Evolutionary conservation across 805 yeast genomes (phyloP).

Genomic region (Yamadazyma laniorum): DNA sequence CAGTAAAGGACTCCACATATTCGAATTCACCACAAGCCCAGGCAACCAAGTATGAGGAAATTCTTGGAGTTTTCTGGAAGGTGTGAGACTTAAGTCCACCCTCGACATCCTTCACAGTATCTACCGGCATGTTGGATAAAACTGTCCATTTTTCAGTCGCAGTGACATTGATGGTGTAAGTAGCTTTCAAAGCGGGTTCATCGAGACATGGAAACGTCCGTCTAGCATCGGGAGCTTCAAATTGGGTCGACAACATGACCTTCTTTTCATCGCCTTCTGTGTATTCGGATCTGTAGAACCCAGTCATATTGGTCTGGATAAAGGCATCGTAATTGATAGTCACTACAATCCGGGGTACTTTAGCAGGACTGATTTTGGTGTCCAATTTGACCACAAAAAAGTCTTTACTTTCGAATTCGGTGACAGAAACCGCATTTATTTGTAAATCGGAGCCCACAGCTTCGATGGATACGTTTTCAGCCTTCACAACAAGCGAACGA

Average conservation of each 20-base stretch:
- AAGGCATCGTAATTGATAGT: constrained; percentile 38
- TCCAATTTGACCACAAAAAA: constrained; percentile 59
- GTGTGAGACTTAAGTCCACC: constrained; percentile 23
- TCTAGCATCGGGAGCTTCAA: constrained; percentile 59
- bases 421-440: constrained; percentile 11
- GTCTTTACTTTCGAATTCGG: constrained; percentile 53
- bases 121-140: constrained; percentile 49
- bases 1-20: constrained; percentile 47
- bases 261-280: constrained; percentile 35
- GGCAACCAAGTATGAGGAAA: constrained; percentile 57
- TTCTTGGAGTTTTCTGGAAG: constrained; percentile 49
- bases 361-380: constrained; percentile 20
- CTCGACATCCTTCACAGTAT: constrained; percentile 2
- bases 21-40: constrained; percentile 61
- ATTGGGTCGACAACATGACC: constrained; percentile 50
- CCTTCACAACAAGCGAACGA: constrained; percentile 36
- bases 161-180: constrained; percentile 46
- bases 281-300: constrained; percentile 51
- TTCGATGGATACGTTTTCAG: constrained; percentile 20
- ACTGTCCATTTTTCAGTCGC: constrained; percentile 35
- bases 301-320: constrained; percentile 57
- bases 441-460: constrained; percentile 15
- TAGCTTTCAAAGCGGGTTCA: constrained; percentile 56
- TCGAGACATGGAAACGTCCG: constrained; percentile 59
- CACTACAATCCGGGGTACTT: constrained; percentile 22